Conservation (phyloP, 2,329 filamentous ascomycete species). For the Fonsecaea erecta region DNA sequence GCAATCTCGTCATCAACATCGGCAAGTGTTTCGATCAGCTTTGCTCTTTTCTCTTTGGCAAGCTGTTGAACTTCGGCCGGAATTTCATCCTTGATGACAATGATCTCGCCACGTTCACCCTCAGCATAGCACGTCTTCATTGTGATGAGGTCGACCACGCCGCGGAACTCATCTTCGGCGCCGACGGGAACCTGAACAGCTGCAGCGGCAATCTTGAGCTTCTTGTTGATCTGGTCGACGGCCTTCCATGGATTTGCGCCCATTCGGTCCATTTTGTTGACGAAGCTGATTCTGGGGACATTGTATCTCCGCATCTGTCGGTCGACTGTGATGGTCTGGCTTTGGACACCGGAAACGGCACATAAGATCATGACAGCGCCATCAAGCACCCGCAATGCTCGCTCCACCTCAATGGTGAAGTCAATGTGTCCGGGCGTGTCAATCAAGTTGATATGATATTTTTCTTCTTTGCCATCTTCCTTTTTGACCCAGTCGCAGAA, state of each 20-base stretch:
- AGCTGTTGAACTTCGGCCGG: conserved; percentile 78
- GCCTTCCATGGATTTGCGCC: conserved; percentile 98
- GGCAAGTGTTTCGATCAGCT: conserved; percentile 90
- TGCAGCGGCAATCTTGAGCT: conserved; percentile 89
- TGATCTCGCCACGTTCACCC: conserved; percentile 74
- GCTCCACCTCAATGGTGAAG: conserved; percentile 98
- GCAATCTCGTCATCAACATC: conserved; percentile 98
- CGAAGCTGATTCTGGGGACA: conserved; percentile 89
- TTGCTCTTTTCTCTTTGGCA: conserved; percentile 78
- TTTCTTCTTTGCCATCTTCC: conserved; percentile 80
- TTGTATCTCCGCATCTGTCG: conserved; percentile 99
- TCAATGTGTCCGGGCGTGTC: conserved; percentile 98
- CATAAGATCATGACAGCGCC: conserved; percentile 98
- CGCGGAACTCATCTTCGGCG: conserved; percentile 85
- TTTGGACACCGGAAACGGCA: conserved; percentile 95
- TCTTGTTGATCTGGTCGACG: conserved; percentile 95
- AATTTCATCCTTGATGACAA: conserved; percentile 78
- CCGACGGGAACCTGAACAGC: conserved; percentile 96
- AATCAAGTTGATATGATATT: conserved; percentile 97
- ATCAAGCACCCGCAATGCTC: conserved; percentile 90
- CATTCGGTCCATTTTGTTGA: conserved; percentile 99
- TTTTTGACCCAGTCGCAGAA: conserved; percentile 97
- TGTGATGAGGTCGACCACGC: conserved; percentile 87
- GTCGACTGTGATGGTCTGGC: conserved; percentile 97
- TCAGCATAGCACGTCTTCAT: conserved; percentile 96